These are phyloP conservation scores for Eucalyptus decipiens DNA, from an alignment of 345 rosid genomes.

Conservation along the genomic window DNA sequence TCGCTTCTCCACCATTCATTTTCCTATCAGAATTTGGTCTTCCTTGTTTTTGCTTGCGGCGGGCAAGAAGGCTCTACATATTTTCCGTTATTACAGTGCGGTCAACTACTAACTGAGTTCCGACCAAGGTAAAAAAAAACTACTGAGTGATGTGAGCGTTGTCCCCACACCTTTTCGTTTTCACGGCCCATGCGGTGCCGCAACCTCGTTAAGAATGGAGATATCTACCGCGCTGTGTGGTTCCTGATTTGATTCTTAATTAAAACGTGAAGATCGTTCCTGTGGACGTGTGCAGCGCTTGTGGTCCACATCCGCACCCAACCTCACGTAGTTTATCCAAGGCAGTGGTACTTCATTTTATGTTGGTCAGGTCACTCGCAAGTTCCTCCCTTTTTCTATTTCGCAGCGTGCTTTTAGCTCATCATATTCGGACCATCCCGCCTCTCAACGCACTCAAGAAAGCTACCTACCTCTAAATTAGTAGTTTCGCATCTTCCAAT, in stretches of 20 bases:
- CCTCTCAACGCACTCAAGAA: not conserved
- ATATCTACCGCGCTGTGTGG: too few species aligned
- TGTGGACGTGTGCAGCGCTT: not conserved
- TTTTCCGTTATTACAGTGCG: too few species aligned
- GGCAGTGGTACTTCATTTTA: not conserved
- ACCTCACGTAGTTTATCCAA: not conserved
- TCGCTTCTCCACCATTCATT: too few species aligned
- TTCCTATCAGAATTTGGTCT: too few species aligned
- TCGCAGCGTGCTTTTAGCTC: fast-evolving
- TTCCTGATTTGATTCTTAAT: too few species aligned
- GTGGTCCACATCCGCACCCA: too few species aligned
- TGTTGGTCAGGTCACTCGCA: not conserved
- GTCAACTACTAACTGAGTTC: too few species aligned
- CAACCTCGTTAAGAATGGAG: not conserved
- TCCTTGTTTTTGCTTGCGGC: too few species aligned
- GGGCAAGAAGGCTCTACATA: too few species aligned
- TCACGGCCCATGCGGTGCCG: not conserved
- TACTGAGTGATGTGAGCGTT: not conserved
- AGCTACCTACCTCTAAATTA: not conserved
- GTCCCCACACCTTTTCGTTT: not conserved
- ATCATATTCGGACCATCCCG: not conserved
- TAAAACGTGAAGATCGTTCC: too few species aligned
- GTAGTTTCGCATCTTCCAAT: not conserved
- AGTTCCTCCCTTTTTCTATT: not conserved
- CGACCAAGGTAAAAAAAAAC: too few species aligned